Base-by-base conservation (phyloP, 179 eudicot species). In the Nepenthes alata region DNA sequence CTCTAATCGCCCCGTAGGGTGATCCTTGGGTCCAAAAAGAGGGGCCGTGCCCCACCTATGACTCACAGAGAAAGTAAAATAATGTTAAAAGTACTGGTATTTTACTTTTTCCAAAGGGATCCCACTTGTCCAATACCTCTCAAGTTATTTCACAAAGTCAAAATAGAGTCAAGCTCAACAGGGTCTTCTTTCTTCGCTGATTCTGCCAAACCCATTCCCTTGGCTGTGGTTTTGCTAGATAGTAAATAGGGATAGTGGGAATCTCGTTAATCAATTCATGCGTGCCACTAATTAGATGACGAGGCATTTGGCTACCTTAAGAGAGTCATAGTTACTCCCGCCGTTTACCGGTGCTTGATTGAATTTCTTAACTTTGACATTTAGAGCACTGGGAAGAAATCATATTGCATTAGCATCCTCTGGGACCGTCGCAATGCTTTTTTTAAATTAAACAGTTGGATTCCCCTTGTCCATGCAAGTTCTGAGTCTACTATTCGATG, bases 221-320 rank as follows among this genome's bases (percentile, higher is more conserved):
- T 71, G 75, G 55, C 14, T 52, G 55, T 52, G 55, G 55, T 52
- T 52, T 52, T 15, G 15, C 55, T 52, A 15, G 55, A 52, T 52
- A 5, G 4, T 52, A 52, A 15, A 52, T 16, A 52, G 55, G 55
- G 55, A 52, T 16, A 52, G 55, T 52, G 55, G 55, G 55, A 52
- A 52, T 52, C 55, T 52, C 55, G 15, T 52, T 52, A 52, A 52
- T 52, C 13, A 0, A 52, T 52, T 52, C 55, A 52, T 52, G 14
- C 55, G 25, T 68, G 60, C 57, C 73, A 70, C 68, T 70, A 76
- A 76, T 72, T 76, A 71, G 80, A 72, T 76, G 77, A 73, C 79
- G 83, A 85, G 85, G 83, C 87, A 86, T 86, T 83, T 86, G 85
- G 85, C 87, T 84, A 86, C 86, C 88, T 87, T 82, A 84, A 82